A percentile compares a stretch with the other conserved stretches of the same genome.
phyloP scores from a whole-genome alignment of 2,329 filamentous ascomycete genomes.

The Hypocrella siamensis region DNA sequence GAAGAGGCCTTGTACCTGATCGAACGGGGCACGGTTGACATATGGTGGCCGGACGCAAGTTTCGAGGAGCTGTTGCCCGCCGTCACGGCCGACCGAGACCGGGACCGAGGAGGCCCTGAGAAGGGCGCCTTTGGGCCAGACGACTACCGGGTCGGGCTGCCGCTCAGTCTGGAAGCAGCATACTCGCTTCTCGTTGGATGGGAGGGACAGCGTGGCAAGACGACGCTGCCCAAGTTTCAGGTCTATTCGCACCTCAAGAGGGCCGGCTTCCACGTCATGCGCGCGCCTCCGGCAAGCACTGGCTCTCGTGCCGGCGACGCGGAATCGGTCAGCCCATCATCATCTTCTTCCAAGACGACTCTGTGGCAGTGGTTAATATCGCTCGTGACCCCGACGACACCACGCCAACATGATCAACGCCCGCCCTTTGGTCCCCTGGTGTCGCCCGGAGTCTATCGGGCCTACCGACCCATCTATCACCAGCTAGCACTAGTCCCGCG shows the following conservation, averaged over 20 bases:
- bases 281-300: constrained; percentile 30
- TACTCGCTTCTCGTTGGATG: constrained; percentile 72
- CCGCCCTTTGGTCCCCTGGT: constrained; percentile 40
- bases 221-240: constrained; percentile 64
- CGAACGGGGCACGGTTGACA: constrained; percentile 73
- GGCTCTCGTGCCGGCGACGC: constrained; percentile 10
- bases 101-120: constrained; percentile 5
- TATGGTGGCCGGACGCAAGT: constrained; percentile 59
- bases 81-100: constrained; percentile 9
- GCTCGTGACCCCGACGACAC: constrained; percentile 17
- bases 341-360: constrained; percentile 9
- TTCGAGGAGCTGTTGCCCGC: constrained; percentile 32
- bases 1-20: constrained; percentile 85
- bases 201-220: constrained; percentile 43
- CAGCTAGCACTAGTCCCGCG: constrained; percentile 59
- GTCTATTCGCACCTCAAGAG: constrained; percentile 79
- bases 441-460: constrained; percentile 47
- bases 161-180: constrained; percentile 79
- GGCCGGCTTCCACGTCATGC: constrained; percentile 64
- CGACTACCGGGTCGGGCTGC: constrained; percentile 49
- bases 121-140: constrained; percentile 12
- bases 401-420: constrained; percentile 1
- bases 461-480: constrained; percentile 57
- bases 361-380: constrained; percentile 41
- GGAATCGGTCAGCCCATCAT: constrained; percentile 1